Conservation (phyloP, 495 filamentous ascomycete species). For the Daldinia loculata region DNA sequence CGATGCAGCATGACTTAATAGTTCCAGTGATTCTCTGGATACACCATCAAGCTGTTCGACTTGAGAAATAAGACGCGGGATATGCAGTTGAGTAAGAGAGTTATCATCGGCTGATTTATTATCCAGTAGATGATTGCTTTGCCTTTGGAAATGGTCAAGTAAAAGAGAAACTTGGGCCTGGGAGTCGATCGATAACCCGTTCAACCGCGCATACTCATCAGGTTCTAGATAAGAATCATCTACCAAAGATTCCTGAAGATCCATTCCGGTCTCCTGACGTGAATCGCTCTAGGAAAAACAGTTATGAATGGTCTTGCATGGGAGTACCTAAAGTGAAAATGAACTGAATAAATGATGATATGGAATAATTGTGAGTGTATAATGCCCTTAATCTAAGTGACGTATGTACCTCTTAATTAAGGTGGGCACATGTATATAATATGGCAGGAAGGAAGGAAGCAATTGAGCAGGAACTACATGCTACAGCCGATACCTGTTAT, state of each 20-base stretch:
- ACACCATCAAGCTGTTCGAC: constrained; percentile 43
- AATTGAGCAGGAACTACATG: background rate
- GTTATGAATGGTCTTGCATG: no score
- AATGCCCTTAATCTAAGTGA: background rate
- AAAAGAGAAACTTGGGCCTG: constrained; percentile 27
- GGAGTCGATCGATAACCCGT: constrained; percentile 52
- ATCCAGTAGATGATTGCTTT: background rate
- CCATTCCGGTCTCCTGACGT: background rate
- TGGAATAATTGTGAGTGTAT: no score
- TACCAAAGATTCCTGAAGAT: background rate
- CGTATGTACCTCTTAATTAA: background rate
- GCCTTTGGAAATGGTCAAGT: constrained; percentile 14
- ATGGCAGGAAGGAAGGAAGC: background rate
- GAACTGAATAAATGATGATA: no score
- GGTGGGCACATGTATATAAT: background rate
- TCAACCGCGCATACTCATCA: constrained; percentile 55
- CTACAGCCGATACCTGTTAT: background rate
- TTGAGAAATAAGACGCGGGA: constrained; percentile 23
- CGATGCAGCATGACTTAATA: constrained; percentile 40
- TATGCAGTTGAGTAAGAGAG: constrained; percentile 41
- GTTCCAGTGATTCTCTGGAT: constrained; percentile 34
- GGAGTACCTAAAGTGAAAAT: no score
- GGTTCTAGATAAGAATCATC: constrained; percentile 29
- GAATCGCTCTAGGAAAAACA: background rate
- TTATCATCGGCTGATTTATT: constrained; percentile 29